Evolutionary conservation across 176 grass and related monocot species (phyloP), one percentile per base, ranked within the genome.

Genomic region (Oryza glumipatula): DNA sequence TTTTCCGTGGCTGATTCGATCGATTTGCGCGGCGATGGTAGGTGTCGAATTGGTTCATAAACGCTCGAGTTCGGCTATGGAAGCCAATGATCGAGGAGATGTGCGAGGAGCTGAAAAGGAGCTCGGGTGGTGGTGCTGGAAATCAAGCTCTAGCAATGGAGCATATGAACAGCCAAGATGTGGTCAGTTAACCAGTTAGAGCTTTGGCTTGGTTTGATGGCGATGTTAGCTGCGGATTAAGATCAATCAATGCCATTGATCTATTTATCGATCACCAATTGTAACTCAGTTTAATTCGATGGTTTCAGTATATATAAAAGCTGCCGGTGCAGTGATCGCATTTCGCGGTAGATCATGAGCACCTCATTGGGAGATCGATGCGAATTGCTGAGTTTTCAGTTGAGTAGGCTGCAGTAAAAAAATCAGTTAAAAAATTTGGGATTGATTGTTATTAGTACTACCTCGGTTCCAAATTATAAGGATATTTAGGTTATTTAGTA

Each of bases 31-130:
- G 47, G 5, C 4, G 0, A 8, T 65, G 52, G 16, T 26, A 97
- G 94, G 94, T 97, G n/a, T 92, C 94, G 4, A 97, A 97, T 68
- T 97, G 94, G 94, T 97, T 97, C 65, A 92, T 97, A 48, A 97
- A 97, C 83, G 94, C 94, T 0, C 80, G 94, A 0, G 94, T 97
- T 14, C 90, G 94, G 6, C 84, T 97, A 7, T 97, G 94, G 94
- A 97, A 92, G 64, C 94, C 94, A 28, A 91, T 97, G 94, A 97
- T 97, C 79, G 89, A 90, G 70, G 94, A 97, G 65, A 90, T 97
- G 92, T 89, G 92, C 58, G 51, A 85, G 22, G 94, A 97, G 61
- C 72, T 92, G 4, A 90, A 90, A 72, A 78, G 89, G 85, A 87
- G 67, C 70, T 76, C 82, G 4, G n/a, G 22, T 11, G 28, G 17